These are phyloP conservation scores for Atkinsonella hypoxylon DNA, from an alignment of 2,329 filamentous ascomycete genomes.

Conservation along the genomic window DNA sequence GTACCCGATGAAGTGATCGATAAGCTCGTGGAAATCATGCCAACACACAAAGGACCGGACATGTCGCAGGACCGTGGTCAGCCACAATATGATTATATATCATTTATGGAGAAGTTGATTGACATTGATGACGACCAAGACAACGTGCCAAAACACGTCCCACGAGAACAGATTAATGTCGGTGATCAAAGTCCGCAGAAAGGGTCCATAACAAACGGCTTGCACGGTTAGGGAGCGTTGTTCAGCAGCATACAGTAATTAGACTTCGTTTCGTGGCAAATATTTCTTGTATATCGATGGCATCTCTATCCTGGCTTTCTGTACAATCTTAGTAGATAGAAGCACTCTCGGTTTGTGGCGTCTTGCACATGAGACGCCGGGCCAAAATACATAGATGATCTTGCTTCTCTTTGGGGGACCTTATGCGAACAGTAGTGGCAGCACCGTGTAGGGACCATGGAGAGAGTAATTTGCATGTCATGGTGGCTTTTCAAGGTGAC, in stretches of 20 bases:
- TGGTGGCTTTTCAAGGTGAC: too few relatives aligned
- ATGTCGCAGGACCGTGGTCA: constrained; percentile 72
- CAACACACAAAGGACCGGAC: constrained; percentile 71
- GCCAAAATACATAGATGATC: not conserved
- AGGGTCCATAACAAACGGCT: constrained; percentile 23
- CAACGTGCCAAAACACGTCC: constrained; percentile 17
- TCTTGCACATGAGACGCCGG: not conserved
- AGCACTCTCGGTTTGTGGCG: not conserved
- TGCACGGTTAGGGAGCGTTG: not conserved
- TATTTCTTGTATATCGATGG: not conserved
- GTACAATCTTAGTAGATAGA: not conserved
- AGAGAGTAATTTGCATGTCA: not conserved
- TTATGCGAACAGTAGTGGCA: not conserved
- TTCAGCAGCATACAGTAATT: not conserved
- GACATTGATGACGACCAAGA: constrained; percentile 22
- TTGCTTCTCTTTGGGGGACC: not conserved
- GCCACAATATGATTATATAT: constrained; percentile 90
- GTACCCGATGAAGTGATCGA: constrained; percentile 97
- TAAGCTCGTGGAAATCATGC: constrained; percentile 79
- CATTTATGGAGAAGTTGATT: constrained; percentile 88
- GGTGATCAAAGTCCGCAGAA: constrained; percentile 21
- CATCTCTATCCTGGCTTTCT: not conserved
- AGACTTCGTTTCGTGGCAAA: not conserved
- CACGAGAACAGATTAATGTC: constrained; percentile 24
- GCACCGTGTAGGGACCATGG: not conserved